Percentiles rank a stretch among this genome's conserved stretches.
Evolutionary conservation across 805 yeast species (phyloP).

Genomic region (Cyberlindnera maclurae): DNA sequence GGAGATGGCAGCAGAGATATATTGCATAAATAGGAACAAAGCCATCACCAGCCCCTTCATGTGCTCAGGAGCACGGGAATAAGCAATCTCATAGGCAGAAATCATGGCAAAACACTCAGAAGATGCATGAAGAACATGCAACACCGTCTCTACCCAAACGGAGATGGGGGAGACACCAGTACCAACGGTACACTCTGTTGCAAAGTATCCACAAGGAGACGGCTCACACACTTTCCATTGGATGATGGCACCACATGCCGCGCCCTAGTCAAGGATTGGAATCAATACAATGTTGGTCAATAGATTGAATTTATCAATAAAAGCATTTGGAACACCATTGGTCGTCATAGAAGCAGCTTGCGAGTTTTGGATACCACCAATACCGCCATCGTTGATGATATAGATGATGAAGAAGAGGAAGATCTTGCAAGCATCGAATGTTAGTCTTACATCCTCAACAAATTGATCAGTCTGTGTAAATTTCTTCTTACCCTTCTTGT

Average conservation of each 20-base stretch:
- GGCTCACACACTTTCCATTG: conserved; percentile 62
- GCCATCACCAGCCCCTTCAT: conserved; percentile 41
- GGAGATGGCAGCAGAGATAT: conserved; percentile 74
- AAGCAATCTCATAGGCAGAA: conserved; percentile 80
- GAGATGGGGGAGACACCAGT: conserved; percentile 36
- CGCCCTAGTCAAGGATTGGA: conserved; percentile 57
- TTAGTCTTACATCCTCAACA: conserved; percentile 64
- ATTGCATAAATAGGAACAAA: conserved; percentile 58
- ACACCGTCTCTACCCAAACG: conserved; percentile 59
- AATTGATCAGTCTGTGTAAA: conserved; percentile 58
- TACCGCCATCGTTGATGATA: conserved; percentile 68
- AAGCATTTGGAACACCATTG: conserved; percentile 76
- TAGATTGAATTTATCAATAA: conserved; percentile 70
- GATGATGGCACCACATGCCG: conserved; percentile 42
- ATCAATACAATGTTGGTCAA: conserved; percentile 70
- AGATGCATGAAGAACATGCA: conserved; percentile 64
- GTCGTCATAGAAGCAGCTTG: conserved; percentile 70
- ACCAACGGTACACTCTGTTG: conserved; percentile 40
- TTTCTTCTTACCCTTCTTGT: conserved; percentile 20
- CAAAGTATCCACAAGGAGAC: conserved; percentile 68
- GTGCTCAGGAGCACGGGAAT: conserved; percentile 68
- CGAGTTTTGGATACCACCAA: conserved; percentile 32
- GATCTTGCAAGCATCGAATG: conserved; percentile 66
- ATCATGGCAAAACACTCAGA: conserved; percentile 76
- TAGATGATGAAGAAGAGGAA: conserved; percentile 64